A percentile compares a stretch with the other conserved stretches of the same genome.
Conservation (phyloP, 2,329 filamentous ascomycete genomes). For the Pestalotiopsis sp. region DNA sequence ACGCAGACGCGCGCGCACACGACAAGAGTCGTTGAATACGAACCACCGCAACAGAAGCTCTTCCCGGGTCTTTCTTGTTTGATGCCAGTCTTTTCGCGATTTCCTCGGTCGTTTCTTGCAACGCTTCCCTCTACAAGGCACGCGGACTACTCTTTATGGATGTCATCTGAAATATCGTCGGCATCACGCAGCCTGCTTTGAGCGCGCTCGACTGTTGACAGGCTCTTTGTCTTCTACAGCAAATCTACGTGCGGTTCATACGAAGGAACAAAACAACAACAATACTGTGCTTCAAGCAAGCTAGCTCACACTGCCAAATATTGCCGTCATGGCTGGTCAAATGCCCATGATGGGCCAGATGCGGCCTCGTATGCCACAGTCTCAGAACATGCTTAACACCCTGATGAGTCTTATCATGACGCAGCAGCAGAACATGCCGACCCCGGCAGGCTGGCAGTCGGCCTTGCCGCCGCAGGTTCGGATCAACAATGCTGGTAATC, state of each 20-base stretch:
- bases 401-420: slow-evolving; percentile 39
- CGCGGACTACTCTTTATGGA: slow-evolving; percentile 1
- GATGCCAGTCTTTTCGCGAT: neutral
- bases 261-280: neutral
- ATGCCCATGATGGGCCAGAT: slow-evolving; percentile 60
- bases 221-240: slow-evolving; percentile 2
- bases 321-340: slow-evolving; percentile 62
- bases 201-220: neutral
- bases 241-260: neutral
- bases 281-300: neutral
- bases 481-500: slow-evolving; percentile 34
- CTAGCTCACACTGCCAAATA: slow-evolving; percentile 12
- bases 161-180: neutral
- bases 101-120: neutral
- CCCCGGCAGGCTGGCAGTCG: slow-evolving; percentile 35
- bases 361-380: slow-evolving; percentile 40
- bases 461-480: slow-evolving; percentile 33
- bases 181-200: slow-evolving; percentile 1
- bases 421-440: slow-evolving; percentile 15
- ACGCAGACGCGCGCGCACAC: neutral
- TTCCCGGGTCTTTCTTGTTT: neutral
- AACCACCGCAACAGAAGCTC: neutral
- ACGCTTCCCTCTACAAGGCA: neutral
- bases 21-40: neutral
- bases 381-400: slow-evolving; percentile 41